These are phyloP conservation scores for Infundibulicybe gibba DNA, from an alignment of 768 basidiomycete genomes.

Conservation along the genomic window DNA sequence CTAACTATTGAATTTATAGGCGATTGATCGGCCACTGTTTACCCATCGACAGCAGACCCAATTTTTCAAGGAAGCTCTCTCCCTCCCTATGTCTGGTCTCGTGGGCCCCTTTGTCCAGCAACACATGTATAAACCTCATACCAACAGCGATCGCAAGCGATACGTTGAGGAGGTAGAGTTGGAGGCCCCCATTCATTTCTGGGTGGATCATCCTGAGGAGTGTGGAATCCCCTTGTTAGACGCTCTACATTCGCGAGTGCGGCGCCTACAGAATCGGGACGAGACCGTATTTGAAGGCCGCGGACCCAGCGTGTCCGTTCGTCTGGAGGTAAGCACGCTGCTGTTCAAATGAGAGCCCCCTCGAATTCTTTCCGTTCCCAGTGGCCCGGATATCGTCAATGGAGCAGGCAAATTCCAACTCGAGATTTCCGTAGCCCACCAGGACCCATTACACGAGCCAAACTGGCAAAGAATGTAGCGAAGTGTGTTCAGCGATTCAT, in stretches of 20 bases:
- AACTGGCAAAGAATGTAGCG: constrained; percentile 77
- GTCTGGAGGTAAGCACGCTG: constrained; percentile 54
- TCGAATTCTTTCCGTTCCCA: constrained; percentile 20
- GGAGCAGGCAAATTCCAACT: constrained; percentile 81
- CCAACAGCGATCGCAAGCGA: constrained; percentile 70
- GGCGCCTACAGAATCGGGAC: constrained; percentile 52
- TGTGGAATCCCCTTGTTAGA: constrained; percentile 64
- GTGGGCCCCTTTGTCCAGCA: constrained; percentile 63
- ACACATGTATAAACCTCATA: constrained; percentile 70
- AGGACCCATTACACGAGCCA: constrained; percentile 70
- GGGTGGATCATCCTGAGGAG: constrained; percentile 45
- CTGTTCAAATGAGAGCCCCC: background rate
- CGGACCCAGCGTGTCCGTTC: constrained; percentile 78
- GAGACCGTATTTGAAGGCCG: constrained; percentile 67
- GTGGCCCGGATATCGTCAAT: constrained; percentile 80
- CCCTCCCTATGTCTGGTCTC: constrained; percentile 27
- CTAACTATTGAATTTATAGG: constrained; percentile 5
- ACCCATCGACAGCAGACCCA: constrained; percentile 41
- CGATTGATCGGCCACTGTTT: constrained; percentile 13
- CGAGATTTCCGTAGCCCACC: constrained; percentile 79
- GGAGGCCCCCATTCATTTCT: constrained; percentile 63
- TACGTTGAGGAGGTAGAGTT: constrained; percentile 71
- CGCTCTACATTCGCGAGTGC: constrained; percentile 57
- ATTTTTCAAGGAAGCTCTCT: constrained; percentile 39
- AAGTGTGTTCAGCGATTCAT: constrained; percentile 74